Percentiles rank a stretch among this genome's conserved stretches.
Conservation (phyloP, 164 flowering plant species). For the Aristolochia californica region DNA sequence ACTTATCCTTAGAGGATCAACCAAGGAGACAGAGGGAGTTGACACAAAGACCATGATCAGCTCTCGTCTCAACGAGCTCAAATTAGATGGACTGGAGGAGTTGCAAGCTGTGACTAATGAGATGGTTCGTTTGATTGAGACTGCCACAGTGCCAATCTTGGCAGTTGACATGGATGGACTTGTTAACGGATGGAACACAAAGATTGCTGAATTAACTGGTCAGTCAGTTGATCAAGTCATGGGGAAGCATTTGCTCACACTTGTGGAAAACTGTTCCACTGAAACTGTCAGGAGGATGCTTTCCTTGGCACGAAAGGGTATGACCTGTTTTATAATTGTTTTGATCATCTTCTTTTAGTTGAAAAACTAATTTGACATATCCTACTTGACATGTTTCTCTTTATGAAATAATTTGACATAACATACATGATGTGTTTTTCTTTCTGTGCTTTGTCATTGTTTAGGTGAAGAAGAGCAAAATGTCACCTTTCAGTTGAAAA, state of each 20-base stretch:
- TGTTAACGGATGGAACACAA: constrained; percentile 90
- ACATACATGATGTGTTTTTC: background rate
- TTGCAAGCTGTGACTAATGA: constrained; percentile 88
- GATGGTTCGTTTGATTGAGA: constrained; percentile 91
- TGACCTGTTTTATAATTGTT: background rate
- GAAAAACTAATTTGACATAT: background rate
- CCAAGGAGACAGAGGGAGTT: constrained; percentile 34
- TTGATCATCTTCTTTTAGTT: background rate
- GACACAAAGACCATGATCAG: constrained; percentile 38
- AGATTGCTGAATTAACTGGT: constrained; percentile 80
- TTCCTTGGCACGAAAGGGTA: constrained; percentile 72
- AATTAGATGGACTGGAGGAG: constrained; percentile 72
- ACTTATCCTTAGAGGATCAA: constrained; percentile 74
- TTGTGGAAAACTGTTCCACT: constrained; percentile 71
- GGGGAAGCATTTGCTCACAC: constrained; percentile 69
- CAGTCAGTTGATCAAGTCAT: constrained; percentile 68
- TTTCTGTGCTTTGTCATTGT: constrained; percentile 4
- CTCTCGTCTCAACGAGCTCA: constrained; percentile 53
- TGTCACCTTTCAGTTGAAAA: constrained; percentile 76
- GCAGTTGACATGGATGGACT: constrained; percentile 76
- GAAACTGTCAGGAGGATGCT: constrained; percentile 60
- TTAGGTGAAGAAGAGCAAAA: constrained; percentile 84
- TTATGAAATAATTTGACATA: background rate
- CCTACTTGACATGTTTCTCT: background rate
- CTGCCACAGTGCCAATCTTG: constrained; percentile 84